Evolutionary conservation across 2,329 filamentous ascomycete genomes (phyloP).

Genomic region (Aschersonia sp.): DNA sequence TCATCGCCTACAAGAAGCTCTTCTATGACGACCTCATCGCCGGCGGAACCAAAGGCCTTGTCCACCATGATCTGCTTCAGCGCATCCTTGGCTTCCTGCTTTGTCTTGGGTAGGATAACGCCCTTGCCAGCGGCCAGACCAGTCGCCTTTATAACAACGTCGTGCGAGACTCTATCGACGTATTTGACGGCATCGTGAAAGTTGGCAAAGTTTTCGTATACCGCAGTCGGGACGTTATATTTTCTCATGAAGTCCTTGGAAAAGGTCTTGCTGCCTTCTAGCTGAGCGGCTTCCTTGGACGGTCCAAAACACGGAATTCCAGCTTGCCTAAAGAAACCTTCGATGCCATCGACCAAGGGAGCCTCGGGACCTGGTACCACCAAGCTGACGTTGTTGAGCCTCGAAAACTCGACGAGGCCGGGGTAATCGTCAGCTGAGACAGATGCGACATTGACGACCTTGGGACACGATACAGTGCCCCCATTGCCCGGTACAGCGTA

Average conservation of each 20-base stretch:
- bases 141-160: conserved; percentile 85
- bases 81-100: conserved; percentile 68
- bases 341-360: conserved; percentile 82
- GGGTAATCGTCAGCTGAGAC: conserved; percentile 67
- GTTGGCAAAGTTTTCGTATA: conserved; percentile 76
- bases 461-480: conserved; percentile 58
- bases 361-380: conserved; percentile 86
- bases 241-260: conserved; percentile 96
- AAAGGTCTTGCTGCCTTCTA: conserved; percentile 96
- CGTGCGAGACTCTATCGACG: conserved; percentile 53
- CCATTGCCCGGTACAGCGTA: conserved; percentile 67
- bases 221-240: conserved; percentile 78
- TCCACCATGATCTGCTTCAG: conserved; percentile 84
- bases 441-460: conserved; percentile 55
- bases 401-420: conserved; percentile 60
- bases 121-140: conserved; percentile 91
- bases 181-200: conserved; percentile 62
- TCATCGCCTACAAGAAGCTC: conserved; percentile 88
- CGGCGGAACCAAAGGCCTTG: conserved; percentile 73
- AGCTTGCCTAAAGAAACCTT: conserved; percentile 61
- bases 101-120: conserved; percentile 73
- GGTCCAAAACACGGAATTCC: conserved; percentile 79
- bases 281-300: conserved; percentile 64
- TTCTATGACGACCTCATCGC: conserved; percentile 87
- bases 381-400: conserved; percentile 60